These are phyloP conservation scores for Neurospora tetraspora DNA, from an alignment of 495 filamentous ascomycete genomes.

Conservation along the genomic window DNA sequence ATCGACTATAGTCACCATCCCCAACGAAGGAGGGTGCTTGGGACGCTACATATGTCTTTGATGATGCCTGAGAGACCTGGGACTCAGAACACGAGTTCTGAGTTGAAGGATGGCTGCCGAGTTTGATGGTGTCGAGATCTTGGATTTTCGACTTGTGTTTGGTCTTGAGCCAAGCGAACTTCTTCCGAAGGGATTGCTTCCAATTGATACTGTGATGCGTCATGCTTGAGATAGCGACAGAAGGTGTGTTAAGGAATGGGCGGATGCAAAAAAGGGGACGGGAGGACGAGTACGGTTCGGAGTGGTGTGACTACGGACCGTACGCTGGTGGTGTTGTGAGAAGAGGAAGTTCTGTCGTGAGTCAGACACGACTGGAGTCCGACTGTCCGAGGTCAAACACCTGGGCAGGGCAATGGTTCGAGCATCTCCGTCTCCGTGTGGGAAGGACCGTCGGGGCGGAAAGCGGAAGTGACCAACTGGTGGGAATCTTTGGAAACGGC, in stretches of 20 bases:
- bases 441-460: not conserved
- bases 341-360: not conserved
- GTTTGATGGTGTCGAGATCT: not conserved
- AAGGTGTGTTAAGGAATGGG: not conserved
- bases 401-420: no score
- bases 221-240: not conserved
- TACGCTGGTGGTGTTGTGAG: not conserved
- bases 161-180: not conserved
- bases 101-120: not conserved
- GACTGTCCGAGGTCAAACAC: not conserved
- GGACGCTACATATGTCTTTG: not conserved
- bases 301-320: not conserved
- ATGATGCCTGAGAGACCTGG: not conserved
- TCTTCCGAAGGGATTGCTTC: not conserved
- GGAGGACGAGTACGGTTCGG: not conserved
- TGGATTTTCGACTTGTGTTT: not conserved
- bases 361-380: not conserved
- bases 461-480: not conserved
- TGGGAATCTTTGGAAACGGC: not conserved
- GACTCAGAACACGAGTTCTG: not conserved
- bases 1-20: no score
- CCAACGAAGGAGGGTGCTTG: no score
- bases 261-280: not conserved
- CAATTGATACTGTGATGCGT: not conserved
- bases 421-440: not conserved